Conservation (phyloP, 208 protist genomes). For the Leishmania major region DNA sequence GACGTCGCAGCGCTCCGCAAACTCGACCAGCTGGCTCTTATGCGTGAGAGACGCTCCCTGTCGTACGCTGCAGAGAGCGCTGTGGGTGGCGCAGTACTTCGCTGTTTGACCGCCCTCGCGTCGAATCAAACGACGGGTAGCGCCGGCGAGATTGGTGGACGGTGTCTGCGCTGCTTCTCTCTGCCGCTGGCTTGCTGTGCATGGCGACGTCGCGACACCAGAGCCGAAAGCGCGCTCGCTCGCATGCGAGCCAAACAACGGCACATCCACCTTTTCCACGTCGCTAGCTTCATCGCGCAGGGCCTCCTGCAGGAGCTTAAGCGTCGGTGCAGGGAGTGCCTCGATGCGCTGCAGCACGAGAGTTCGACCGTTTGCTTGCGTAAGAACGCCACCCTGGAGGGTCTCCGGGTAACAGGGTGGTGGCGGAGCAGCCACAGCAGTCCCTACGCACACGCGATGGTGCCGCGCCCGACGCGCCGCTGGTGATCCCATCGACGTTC, state of each 20-base stretch:
- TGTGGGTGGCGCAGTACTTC: slow-evolving; percentile 39
- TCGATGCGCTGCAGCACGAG: slow-evolving; percentile 43
- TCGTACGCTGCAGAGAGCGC: slow-evolving; percentile 48
- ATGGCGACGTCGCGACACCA: background rate
- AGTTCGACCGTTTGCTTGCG: slow-evolving; percentile 29
- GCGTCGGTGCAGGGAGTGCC: slow-evolving; percentile 24
- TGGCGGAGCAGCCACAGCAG: slow-evolving; percentile 1
- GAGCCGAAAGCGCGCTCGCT: background rate
- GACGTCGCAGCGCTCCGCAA: slow-evolving; percentile 68
- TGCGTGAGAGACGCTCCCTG: slow-evolving; percentile 32
- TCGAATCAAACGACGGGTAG: slow-evolving; percentile 41
- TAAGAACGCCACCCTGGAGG: slow-evolving; percentile 42
- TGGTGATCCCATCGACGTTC: slow-evolving; percentile 6
- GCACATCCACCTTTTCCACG: background rate
- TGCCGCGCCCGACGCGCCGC: background rate
- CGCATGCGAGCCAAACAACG: background rate
- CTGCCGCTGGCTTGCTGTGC: background rate
- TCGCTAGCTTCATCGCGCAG: slow-evolving; percentile 14
- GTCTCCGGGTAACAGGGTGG: slow-evolving; percentile 30
- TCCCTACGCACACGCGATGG: background rate
- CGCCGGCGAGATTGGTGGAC: slow-evolving; percentile 5
- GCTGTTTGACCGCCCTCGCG: slow-evolving; percentile 67
- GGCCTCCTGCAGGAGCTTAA: slow-evolving; percentile 45
- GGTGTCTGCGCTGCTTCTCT: background rate
- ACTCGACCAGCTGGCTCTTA: slow-evolving; percentile 56